Percentiles rank a stretch among this genome's conserved stretches.
Evolutionary conservation across 2,329 filamentous ascomycete genomes (phyloP).

Genomic region (Exophiala phaeomuriformis): DNA sequence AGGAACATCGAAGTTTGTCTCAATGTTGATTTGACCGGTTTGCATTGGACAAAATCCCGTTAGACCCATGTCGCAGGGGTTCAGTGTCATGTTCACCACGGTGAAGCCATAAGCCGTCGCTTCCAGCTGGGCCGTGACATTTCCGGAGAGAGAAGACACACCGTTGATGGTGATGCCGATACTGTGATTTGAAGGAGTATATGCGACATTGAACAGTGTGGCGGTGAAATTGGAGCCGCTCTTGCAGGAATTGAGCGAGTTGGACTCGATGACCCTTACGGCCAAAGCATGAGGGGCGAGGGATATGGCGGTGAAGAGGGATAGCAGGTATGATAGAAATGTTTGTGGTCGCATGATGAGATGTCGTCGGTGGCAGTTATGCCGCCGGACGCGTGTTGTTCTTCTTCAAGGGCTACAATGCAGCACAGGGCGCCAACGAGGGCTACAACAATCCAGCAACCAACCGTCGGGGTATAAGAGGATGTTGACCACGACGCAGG

Average conservation of each 20-base stretch:
- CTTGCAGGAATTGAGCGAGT: slow-evolving; percentile 78
- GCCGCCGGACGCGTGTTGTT: slow-evolving; percentile 3
- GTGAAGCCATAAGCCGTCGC: slow-evolving; percentile 77
- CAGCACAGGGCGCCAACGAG: slow-evolving; percentile 17
- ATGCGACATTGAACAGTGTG: slow-evolving; percentile 74
- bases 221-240: slow-evolving; percentile 78
- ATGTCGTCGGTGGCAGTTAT: slow-evolving; percentile 5
- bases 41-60: slow-evolving; percentile 84
- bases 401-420: not conserved
- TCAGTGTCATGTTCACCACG: slow-evolving; percentile 58
- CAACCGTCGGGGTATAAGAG: not conserved
- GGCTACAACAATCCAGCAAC: slow-evolving; percentile 8
- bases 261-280: slow-evolving; percentile 66
- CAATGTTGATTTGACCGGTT: slow-evolving; percentile 69
- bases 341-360: slow-evolving; percentile 21
- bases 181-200: slow-evolving; percentile 58
- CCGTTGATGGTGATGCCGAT: slow-evolving; percentile 69
- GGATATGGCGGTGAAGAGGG: slow-evolving; percentile 35
- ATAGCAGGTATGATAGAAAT: slow-evolving; percentile 20
- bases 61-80: slow-evolving; percentile 67
- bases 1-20: slow-evolving; percentile 60
- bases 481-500: too few relatives aligned
- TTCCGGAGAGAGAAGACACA: slow-evolving; percentile 74
- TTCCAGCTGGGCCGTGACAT: slow-evolving; percentile 67
- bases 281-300: slow-evolving; percentile 49